Percentiles rank a stretch among this genome's conserved stretches.
phyloP scores from a whole-genome alignment of 192 early-diverging fungal genomes.

The Coemansia sp. region DNA sequence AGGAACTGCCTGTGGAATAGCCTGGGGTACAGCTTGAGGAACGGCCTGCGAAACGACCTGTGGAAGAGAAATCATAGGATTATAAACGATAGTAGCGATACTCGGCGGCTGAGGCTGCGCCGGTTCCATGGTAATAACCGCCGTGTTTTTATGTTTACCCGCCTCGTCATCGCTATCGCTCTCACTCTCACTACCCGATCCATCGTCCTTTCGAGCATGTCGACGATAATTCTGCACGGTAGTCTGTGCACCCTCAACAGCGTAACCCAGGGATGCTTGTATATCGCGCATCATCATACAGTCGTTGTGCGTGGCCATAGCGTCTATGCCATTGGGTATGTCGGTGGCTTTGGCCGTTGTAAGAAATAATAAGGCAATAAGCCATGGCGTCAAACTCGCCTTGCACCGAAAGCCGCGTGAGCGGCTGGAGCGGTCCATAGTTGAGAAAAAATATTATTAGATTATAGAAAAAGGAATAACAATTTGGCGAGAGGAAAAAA shows the following conservation, averaged over 20 bases:
- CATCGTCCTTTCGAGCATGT: not conserved
- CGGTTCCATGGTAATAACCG: not conserved
- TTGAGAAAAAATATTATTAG: too few species aligned
- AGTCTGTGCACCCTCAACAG: not conserved
- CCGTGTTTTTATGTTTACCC: not conserved
- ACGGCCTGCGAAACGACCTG: too few species aligned
- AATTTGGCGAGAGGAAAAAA: too few species aligned
- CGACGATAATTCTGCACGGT: not conserved
- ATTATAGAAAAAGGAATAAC: too few species aligned
- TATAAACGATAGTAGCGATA: not conserved
- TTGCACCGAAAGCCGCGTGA: slow-evolving; percentile 1
- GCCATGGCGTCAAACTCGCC: slow-evolving; percentile 18
- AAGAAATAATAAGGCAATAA: slow-evolving; percentile 8
- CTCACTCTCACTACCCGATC: slow-evolving; percentile 18
- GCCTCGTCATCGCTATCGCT: slow-evolving; percentile 24
- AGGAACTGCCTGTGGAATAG: too few species aligned
- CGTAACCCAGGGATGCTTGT: not conserved
- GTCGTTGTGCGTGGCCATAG: not conserved
- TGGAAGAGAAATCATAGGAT: not conserved
- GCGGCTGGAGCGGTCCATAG: too few species aligned
- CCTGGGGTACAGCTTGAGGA: too few species aligned
- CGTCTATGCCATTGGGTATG: not conserved
- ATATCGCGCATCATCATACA: not conserved
- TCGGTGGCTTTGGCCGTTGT: not conserved
- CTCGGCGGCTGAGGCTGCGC: not conserved